Evolutionary conservation across 2,329 filamentous ascomycete genomes (phyloP).

Genomic region (Madurella mycetomatis): DNA sequence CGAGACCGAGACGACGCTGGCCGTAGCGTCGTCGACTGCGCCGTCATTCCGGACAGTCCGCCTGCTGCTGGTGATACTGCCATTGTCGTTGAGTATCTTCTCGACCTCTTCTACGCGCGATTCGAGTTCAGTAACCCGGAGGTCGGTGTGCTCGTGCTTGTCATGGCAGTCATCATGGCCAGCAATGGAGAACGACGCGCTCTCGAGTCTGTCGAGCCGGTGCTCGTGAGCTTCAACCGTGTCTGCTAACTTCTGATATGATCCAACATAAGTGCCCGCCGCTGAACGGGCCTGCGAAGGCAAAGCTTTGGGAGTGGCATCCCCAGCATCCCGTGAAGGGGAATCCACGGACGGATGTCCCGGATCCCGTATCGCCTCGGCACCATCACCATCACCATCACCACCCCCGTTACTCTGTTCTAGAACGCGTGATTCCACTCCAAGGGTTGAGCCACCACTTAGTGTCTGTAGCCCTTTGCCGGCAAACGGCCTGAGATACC

Average conservation of each 20-base stretch:
- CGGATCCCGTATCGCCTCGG: conserved; percentile 3
- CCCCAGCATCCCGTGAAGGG: neutral
- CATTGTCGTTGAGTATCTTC: conserved; percentile 46
- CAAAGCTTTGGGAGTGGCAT: conserved; percentile 12
- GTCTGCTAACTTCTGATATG: conserved; percentile 44
- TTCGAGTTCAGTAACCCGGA: conserved; percentile 66
- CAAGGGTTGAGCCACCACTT: conserved; percentile 33
- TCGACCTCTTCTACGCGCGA: conserved; percentile 57
- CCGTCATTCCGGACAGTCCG: conserved; percentile 34
- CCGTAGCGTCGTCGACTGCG: conserved; percentile 39
- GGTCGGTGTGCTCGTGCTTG: conserved; percentile 61
- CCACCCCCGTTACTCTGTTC: conserved; percentile 1
- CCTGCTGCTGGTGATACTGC: conserved; percentile 36
- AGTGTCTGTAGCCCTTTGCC: conserved; percentile 54
- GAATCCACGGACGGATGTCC: neutral
- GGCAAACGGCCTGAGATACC: conserved; percentile 52
- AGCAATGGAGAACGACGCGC: conserved; percentile 60
- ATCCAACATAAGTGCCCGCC: conserved; percentile 23
- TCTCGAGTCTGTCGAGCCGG: conserved; percentile 66
- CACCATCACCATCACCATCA: neutral
- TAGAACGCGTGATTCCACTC: conserved; percentile 6
- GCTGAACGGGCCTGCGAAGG: conserved; percentile 12
- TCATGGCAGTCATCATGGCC: conserved; percentile 67
- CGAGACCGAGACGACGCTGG: conserved; percentile 44
- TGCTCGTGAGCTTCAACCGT: conserved; percentile 58